These are phyloP conservation scores for Cercospora canescens DNA, from an alignment of 2,329 filamentous ascomycete species.

Conservation along the genomic window DNA sequence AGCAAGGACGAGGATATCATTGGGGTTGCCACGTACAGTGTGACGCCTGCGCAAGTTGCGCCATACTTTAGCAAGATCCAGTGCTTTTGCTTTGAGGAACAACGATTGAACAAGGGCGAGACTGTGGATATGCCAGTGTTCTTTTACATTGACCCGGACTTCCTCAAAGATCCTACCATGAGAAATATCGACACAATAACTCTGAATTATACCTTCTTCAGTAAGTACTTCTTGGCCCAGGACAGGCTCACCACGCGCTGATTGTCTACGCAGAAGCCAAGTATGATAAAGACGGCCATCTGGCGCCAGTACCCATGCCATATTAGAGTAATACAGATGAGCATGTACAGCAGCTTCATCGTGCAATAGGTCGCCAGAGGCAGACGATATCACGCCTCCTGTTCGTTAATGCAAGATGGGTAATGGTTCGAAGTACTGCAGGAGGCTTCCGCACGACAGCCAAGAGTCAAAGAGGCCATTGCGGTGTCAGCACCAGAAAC, in stretches of 20 bases:
- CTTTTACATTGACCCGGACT: slow-evolving; percentile 97
- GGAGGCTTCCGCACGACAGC: background rate
- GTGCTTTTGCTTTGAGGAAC: slow-evolving; percentile 97
- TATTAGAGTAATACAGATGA: slow-evolving; percentile 3
- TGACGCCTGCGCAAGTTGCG: slow-evolving; percentile 91
- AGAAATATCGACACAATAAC: slow-evolving; percentile 92
- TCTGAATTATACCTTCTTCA: slow-evolving; percentile 97
- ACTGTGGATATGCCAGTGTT: slow-evolving; percentile 99
- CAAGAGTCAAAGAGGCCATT: background rate
- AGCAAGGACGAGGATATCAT: slow-evolving; percentile 86
- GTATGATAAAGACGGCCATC: slow-evolving; percentile 77
- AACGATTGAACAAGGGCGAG: slow-evolving; percentile 90
- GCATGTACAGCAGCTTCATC: background rate
- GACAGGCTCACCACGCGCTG: slow-evolving; percentile 20
- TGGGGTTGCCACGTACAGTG: slow-evolving; percentile 95
- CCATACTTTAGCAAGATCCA: slow-evolving; percentile 99
- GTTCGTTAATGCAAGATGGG: background rate
- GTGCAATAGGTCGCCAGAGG: background rate
- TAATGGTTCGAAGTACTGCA: background rate
- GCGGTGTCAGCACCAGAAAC: background rate
- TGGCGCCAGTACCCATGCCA: slow-evolving; percentile 56
- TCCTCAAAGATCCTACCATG: slow-evolving; percentile 91
- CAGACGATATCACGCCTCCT: background rate
- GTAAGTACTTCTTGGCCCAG: slow-evolving; percentile 55
- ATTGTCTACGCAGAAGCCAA: slow-evolving; percentile 63